phyloP scores from a whole-genome alignment of 805 yeast genomes.

The Ogataea glucozyma region DNA sequence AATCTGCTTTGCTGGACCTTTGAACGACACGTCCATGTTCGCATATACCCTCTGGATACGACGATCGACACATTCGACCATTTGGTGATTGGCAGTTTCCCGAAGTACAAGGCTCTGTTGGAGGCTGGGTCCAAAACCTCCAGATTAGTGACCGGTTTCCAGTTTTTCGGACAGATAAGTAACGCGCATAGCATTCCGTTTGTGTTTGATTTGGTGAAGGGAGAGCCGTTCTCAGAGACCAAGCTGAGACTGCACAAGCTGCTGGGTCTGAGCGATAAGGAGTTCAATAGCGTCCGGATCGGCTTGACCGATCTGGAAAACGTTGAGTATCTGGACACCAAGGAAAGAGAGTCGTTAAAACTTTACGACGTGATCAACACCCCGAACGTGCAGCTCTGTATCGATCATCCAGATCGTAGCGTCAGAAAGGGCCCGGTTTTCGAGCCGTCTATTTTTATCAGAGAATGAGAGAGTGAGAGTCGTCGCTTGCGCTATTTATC shows the following conservation, averaged over 20 bases:
- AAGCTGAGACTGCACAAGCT: constrained; percentile 64
- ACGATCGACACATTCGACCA: constrained; percentile 43
- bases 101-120: constrained; percentile 32
- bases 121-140: constrained; percentile 26
- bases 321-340: constrained; percentile 43
- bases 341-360: constrained; percentile 54
- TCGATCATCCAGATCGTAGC: constrained; percentile 86
- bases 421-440: constrained; percentile 52
- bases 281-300: constrained; percentile 73
- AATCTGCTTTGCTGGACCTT: constrained; percentile 61
- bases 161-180: constrained; percentile 69
- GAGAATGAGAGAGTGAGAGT: constrained; percentile 36
- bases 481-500: too few species aligned
- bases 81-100: constrained; percentile 49
- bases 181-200: constrained; percentile 84
- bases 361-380: constrained; percentile 52
- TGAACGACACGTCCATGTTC: constrained; percentile 30
- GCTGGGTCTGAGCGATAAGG: constrained; percentile 76
- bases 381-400: constrained; percentile 49
- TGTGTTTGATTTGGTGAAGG: constrained; percentile 66
- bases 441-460: constrained; percentile 62
- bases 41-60: constrained; percentile 35
- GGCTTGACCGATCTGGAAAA: constrained; percentile 49
- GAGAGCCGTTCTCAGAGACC: constrained; percentile 64
- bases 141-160: constrained; percentile 65